phyloP scores from a whole-genome alignment of 257 asterid genomes.

The Avicennia marina region DNA sequence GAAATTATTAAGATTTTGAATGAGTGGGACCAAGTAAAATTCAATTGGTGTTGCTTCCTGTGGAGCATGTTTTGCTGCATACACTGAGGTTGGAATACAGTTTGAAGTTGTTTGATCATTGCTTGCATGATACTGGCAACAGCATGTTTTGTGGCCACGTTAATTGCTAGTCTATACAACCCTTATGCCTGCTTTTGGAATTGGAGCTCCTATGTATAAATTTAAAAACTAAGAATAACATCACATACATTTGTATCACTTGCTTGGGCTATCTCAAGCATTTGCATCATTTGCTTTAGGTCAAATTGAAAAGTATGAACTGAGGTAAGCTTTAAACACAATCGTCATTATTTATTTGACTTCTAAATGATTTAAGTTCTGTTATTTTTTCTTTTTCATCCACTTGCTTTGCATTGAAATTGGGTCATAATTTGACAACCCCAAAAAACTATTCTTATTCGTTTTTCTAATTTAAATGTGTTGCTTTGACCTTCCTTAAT shows the following conservation, averaged over 20 bases:
- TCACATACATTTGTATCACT: no score
- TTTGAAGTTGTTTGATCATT: no score
- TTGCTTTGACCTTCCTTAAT: neutral
- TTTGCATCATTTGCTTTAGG: neutral
- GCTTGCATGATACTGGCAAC: no score
- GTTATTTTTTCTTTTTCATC: neutral
- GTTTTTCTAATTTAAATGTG: neutral
- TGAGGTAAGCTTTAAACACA: neutral
- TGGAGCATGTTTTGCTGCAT: no score
- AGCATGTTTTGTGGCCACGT: no score
- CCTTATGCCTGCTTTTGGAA: neutral
- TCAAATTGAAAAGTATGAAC: neutral
- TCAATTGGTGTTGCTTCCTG: no score
- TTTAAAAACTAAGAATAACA: no score
- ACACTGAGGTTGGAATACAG: no score
- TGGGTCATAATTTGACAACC: neutral
- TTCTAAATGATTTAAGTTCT: neutral
- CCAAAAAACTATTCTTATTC: neutral
- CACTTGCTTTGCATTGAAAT: neutral
- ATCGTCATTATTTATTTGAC: neutral
- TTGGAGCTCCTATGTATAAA: neutral
- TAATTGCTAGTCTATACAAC: no score
- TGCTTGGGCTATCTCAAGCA: no score
- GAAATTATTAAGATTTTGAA: no score
- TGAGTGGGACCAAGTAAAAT: no score